These are phyloP conservation scores for Physcomitrellopsis africana DNA, from an alignment of 225 moss, liverwort and hornwort genomes.

Conservation along the genomic window DNA sequence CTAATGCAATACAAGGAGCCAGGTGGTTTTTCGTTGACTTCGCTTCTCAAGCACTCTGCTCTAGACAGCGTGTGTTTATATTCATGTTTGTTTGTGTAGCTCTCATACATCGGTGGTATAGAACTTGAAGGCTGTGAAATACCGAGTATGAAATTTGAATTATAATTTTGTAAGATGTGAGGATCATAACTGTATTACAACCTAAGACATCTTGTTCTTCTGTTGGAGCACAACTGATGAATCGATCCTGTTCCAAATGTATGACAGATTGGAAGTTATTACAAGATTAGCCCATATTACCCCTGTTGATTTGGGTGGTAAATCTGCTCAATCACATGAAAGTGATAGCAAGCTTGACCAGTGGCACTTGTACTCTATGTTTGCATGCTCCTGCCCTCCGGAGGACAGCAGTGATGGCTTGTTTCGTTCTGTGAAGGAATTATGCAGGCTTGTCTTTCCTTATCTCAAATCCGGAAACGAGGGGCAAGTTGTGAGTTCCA, in stretches of 20 bases:
- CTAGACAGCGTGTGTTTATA: neutral
- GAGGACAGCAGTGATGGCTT: slow-evolving; percentile 93
- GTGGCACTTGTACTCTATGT: slow-evolving; percentile 99
- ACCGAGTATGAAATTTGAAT: slow-evolving; percentile 6
- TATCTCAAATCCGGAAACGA: slow-evolving; percentile 94
- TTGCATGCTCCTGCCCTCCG: slow-evolving; percentile 97
- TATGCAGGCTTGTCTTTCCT: slow-evolving; percentile 93
- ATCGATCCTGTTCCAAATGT: slow-evolving; percentile 18
- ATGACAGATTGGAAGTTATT: slow-evolving; percentile 88
- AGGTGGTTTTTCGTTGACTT: slow-evolving; percentile 53
- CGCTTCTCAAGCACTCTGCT: slow-evolving; percentile 11
- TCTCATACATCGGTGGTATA: neutral
- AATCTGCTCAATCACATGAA: slow-evolving; percentile 84
- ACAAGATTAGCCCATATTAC: slow-evolving; percentile 78
- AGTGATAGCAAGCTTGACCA: slow-evolving; percentile 95
- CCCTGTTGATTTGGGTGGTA: slow-evolving; percentile 83
- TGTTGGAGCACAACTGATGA: slow-evolving; percentile 1
- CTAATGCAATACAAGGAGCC: slow-evolving; percentile 90
- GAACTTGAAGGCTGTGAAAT: slow-evolving; percentile 1
- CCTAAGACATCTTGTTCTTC: neutral
- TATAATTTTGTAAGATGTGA: neutral
- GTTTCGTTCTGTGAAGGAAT: slow-evolving; percentile 86
- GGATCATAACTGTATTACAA: slow-evolving; percentile 1
- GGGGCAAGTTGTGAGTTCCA: slow-evolving; percentile 80
- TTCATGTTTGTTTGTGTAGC: neutral